phyloP scores from a whole-genome alignment of 2,329 filamentous ascomycete species.

The Penicillium freii region DNA sequence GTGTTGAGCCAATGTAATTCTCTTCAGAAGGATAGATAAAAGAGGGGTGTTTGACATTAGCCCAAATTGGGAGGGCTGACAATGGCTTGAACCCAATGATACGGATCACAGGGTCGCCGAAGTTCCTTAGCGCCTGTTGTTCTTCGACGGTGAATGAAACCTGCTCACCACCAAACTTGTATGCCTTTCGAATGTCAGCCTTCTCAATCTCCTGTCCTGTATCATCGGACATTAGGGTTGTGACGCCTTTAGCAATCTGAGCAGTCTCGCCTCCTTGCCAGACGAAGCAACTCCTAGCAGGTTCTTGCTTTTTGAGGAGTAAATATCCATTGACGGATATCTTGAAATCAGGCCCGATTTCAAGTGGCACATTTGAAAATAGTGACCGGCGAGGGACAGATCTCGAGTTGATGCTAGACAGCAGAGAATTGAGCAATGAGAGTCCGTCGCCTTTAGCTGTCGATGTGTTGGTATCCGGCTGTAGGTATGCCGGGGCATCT shows the following conservation, averaged over 20 bases:
- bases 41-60: constrained; percentile 77
- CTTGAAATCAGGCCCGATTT: constrained; percentile 76
- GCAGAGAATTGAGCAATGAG: constrained; percentile 71
- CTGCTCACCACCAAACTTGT: constrained; percentile 91
- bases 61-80: constrained; percentile 73
- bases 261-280: constrained; percentile 83
- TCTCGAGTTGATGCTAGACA: constrained; percentile 88
- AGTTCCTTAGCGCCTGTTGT: constrained; percentile 71
- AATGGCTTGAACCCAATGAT: constrained; percentile 93
- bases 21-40: constrained; percentile 95
- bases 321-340: constrained; percentile 96
- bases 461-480: constrained; percentile 53
- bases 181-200: constrained; percentile 81
- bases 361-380: constrained; percentile 83
- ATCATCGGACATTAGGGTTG: constrained; percentile 73
- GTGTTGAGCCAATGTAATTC: constrained; percentile 83
- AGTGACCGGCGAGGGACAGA: constrained; percentile 80
- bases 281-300: constrained; percentile 79
- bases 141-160: constrained; percentile 85
- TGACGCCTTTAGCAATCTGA: constrained; percentile 74
- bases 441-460: constrained; percentile 72
- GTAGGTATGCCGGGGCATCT: constrained; percentile 59
- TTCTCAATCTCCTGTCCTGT: constrained; percentile 75
- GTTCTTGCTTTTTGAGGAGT: constrained; percentile 77
- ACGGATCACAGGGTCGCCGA: constrained; percentile 77